Conservation (phyloP, 495 filamentous ascomycete genomes). For the Penicillium arizonense region DNA sequence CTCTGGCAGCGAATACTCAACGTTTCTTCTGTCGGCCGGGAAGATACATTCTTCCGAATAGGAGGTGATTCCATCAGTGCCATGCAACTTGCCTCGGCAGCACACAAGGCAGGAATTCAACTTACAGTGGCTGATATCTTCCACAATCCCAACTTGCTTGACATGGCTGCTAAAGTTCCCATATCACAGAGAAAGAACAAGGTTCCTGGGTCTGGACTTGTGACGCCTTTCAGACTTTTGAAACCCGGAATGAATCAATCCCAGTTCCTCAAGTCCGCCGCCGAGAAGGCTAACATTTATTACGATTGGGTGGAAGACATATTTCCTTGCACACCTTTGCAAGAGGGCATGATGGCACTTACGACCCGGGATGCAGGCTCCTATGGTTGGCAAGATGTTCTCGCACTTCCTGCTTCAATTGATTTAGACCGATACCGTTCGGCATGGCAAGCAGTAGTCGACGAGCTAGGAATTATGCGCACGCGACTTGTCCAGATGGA, state of each 20-base stretch:
- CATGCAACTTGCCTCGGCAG: slow-evolving; percentile 26
- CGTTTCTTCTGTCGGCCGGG: background rate
- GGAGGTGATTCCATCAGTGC: slow-evolving; percentile 14
- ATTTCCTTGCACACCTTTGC: slow-evolving; percentile 55
- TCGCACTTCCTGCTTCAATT: slow-evolving; percentile 39
- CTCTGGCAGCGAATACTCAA: background rate
- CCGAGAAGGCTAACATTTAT: background rate
- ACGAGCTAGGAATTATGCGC: too few species aligned
- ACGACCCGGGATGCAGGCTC: slow-evolving; percentile 24
- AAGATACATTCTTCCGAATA: slow-evolving; percentile 10
- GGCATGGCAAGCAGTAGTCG: slow-evolving; percentile 29
- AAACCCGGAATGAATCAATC: background rate
- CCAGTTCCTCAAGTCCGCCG: background rate
- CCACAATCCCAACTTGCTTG: slow-evolving; percentile 32
- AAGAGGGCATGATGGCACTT: slow-evolving; percentile 34
- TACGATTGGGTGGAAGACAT: slow-evolving; percentile 24
- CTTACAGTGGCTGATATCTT: slow-evolving; percentile 30
- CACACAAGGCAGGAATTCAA: slow-evolving; percentile 10
- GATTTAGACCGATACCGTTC: slow-evolving; percentile 31
- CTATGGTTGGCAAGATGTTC: slow-evolving; percentile 50
- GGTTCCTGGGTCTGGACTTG: background rate
- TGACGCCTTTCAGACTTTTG: background rate
- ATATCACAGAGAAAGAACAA: background rate
- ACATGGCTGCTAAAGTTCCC: slow-evolving; percentile 3
- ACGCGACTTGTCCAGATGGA: too few species aligned